Evolutionary conservation across 768 basidiomycete species (phyloP).

Genomic region (Collybia mongolica): DNA sequence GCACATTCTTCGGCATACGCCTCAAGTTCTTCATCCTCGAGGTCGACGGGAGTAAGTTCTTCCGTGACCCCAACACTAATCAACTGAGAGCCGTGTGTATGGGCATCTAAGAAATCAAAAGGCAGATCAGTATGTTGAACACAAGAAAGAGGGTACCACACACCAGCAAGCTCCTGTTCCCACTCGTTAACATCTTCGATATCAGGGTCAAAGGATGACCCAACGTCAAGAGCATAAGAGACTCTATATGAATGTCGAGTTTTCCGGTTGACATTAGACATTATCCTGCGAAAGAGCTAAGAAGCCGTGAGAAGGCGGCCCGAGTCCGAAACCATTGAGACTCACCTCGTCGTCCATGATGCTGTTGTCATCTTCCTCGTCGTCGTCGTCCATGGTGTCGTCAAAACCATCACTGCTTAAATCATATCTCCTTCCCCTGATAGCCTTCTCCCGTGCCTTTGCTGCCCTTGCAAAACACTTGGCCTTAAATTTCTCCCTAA

Average conservation of each 20-base stretch:
- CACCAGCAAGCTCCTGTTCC: constrained; percentile 56
- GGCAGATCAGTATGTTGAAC: too few species aligned
- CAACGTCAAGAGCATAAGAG: constrained; percentile 68
- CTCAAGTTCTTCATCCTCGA: constrained; percentile 56
- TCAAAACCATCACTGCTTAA: constrained; percentile 52
- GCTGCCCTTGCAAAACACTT: constrained; percentile 62
- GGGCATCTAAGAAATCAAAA: too few species aligned
- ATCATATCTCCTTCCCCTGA: constrained; percentile 38
- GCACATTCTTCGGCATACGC: constrained; percentile 58
- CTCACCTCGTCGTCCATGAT: constrained; percentile 65
- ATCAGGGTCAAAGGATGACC: constrained; percentile 75
- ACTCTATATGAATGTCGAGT: constrained; percentile 53
- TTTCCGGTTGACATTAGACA: constrained; percentile 52
- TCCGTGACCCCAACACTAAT: neutral
- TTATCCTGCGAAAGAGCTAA: constrained; percentile 67
- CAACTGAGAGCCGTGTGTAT: too few species aligned
- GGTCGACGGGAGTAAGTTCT: constrained; percentile 40
- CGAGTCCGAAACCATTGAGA: neutral
- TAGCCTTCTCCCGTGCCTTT: constrained; percentile 49
- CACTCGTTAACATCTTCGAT: constrained; percentile 62
- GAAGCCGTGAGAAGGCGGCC: neutral
- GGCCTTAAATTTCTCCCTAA: constrained; percentile 60
- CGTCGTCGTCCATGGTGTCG: constrained; percentile 35
- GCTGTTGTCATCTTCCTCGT: constrained; percentile 57
- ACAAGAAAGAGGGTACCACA: constrained; percentile 2